Evolutionary conservation across 148 eudicot species (phyloP).

Genomic region (Silene latifolia): DNA sequence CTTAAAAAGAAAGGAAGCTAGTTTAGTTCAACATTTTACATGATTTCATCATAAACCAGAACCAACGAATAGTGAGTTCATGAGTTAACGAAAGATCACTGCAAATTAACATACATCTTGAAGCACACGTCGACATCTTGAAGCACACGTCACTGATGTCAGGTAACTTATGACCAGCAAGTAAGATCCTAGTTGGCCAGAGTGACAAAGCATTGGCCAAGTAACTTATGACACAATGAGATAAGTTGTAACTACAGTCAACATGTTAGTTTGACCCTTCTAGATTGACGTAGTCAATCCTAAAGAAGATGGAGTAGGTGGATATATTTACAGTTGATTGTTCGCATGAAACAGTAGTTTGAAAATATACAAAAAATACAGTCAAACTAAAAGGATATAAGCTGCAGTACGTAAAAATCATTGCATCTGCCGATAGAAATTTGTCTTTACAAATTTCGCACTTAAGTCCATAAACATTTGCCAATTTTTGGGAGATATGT

Average conservation of each 20-base stretch:
- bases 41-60: background rate
- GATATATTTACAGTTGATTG: background rate
- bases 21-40: background rate
- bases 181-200: background rate
- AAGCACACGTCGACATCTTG: background rate
- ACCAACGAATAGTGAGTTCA: background rate
- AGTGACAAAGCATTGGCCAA: constrained; percentile 1
- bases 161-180: background rate
- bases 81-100: background rate
- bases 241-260: background rate
- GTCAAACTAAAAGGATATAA: background rate
- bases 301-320: background rate
- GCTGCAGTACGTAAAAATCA: background rate
- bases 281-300: background rate
- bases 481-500: constrained; percentile 8
- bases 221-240: background rate
- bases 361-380: background rate
- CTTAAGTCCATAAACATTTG: background rate
- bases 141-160: background rate
- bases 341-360: background rate
- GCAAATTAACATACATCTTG: background rate
- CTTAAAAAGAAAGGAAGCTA: background rate
- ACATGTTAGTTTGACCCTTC: background rate
- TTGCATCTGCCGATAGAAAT: background rate
- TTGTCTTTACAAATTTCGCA: background rate